Evolutionary conservation across 768 basidiomycete species (phyloP).

Genomic region (Lactifluus pinguis): DNA sequence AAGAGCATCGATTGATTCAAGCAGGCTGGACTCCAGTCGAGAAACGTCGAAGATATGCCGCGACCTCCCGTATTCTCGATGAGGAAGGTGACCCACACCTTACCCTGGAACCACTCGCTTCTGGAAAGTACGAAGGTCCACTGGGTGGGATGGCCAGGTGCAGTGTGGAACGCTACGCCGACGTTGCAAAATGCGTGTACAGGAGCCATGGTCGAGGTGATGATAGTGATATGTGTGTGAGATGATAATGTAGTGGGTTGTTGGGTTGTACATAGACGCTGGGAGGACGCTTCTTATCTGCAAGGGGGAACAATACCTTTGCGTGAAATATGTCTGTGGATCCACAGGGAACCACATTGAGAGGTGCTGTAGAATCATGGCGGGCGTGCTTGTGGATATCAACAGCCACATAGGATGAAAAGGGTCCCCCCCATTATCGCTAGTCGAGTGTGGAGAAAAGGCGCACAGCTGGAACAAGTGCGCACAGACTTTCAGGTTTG

Average conservation of each 20-base stretch:
- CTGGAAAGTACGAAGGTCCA: not conserved
- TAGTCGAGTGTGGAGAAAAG: not conserved
- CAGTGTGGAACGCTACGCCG: not conserved
- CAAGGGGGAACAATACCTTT: not conserved
- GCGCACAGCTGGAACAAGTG: not conserved
- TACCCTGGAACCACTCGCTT: not conserved
- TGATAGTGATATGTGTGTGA: not conserved
- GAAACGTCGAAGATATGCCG: not conserved
- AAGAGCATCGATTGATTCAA: not conserved
- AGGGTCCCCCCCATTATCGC: not conserved
- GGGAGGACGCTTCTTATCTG: not conserved
- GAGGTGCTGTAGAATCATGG: not conserved
- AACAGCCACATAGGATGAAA: not conserved
- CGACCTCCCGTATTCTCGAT: not conserved
- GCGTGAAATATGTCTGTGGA: not conserved
- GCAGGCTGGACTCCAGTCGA: not conserved
- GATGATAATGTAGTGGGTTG: not conserved
- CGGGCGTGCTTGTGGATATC: not conserved
- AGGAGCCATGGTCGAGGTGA: not conserved
- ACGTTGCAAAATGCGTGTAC: not conserved
- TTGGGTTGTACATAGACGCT: not conserved
- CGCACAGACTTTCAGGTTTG: not conserved
- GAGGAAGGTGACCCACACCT: not conserved
- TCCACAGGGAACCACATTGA: not conserved
- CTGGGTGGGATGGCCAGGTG: not conserved